Conservation (phyloP, 2,329 filamentous ascomycete species). For the Cladophialophora bantiana region DNA sequence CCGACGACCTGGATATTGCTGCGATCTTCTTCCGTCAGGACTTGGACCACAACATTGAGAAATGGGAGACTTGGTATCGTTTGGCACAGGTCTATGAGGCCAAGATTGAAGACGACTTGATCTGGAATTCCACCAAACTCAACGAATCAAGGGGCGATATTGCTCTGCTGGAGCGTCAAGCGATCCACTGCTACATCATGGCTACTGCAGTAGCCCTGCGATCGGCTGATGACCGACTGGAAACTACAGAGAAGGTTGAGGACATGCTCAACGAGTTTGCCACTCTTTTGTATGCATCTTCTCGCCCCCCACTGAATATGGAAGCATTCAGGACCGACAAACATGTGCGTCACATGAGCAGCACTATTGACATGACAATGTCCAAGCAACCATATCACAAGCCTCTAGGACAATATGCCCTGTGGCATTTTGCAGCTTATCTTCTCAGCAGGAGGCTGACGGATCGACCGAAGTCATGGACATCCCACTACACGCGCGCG, state of each 20-base stretch:
- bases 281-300: constrained; percentile 71
- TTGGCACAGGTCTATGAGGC: constrained; percentile 87
- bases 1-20: constrained; percentile 82
- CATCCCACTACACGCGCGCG: constrained; percentile 71
- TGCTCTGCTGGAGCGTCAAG: constrained; percentile 75
- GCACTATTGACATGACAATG: constrained; percentile 59
- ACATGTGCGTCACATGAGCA: constrained; percentile 68
- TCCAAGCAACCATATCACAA: constrained; percentile 65
- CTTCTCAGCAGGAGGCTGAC: constrained; percentile 67
- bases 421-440: constrained; percentile 69
- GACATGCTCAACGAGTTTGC: constrained; percentile 74
- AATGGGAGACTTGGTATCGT: constrained; percentile 91
- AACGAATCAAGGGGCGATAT: constrained; percentile 81
- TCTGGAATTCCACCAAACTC: constrained; percentile 90
- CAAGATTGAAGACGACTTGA: constrained; percentile 83
- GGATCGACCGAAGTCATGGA: constrained; percentile 68
- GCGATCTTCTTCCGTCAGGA: constrained; percentile 81
- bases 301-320: constrained; percentile 72
- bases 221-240: constrained; percentile 60
- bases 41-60: constrained; percentile 78
- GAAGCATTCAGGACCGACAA: constrained; percentile 68
- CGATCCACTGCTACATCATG: constrained; percentile 83
- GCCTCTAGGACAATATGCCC: constrained; percentile 62
- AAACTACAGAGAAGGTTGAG: constrained; percentile 64
- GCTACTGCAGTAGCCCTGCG: constrained; percentile 68